These are phyloP conservation scores for Apiospora phragmitis DNA, from an alignment of 2,329 filamentous ascomycete genomes.

Conservation along the genomic window DNA sequence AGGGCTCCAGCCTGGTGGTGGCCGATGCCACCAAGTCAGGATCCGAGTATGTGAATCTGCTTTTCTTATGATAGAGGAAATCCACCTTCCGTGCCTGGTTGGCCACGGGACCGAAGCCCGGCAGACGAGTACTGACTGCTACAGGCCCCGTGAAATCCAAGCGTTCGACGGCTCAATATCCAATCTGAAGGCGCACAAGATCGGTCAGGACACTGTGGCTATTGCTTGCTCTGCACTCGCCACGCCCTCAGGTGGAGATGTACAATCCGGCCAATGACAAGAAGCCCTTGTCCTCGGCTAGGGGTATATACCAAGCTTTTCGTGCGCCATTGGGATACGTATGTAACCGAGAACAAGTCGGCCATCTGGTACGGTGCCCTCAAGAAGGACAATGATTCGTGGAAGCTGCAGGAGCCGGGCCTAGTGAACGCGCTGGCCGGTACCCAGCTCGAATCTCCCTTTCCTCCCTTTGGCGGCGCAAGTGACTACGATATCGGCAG, in stretches of 20 bases:
- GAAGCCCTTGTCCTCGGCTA: constrained; percentile 63
- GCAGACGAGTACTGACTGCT: neutral
- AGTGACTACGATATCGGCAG: constrained; percentile 77
- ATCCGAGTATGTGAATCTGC: constrained; percentile 37
- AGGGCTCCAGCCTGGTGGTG: constrained; percentile 49
- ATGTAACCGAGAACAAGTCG: constrained; percentile 66
- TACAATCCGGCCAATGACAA: constrained; percentile 64
- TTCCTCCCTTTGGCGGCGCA: constrained; percentile 75
- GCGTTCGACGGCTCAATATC: constrained; percentile 54
- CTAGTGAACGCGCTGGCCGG: constrained; percentile 66
- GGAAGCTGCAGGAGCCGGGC: constrained; percentile 42
- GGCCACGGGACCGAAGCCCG: neutral
- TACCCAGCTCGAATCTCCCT: constrained; percentile 63
- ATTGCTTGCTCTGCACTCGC: constrained; percentile 64
- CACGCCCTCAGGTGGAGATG: constrained; percentile 66
- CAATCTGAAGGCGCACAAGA: constrained; percentile 58
- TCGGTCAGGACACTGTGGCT: constrained; percentile 51
- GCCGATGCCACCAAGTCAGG: constrained; percentile 36
- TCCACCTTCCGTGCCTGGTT: neutral
- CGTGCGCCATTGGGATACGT: constrained; percentile 83
- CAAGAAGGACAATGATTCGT: constrained; percentile 40
- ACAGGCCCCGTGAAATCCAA: constrained; percentile 46
- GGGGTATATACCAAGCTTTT: constrained; percentile 74
- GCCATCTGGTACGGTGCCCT: constrained; percentile 50
- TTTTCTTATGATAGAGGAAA: neutral